Evolutionary conservation across 148 eudicot species (phyloP).

Genomic region (Cornus kousa): DNA sequence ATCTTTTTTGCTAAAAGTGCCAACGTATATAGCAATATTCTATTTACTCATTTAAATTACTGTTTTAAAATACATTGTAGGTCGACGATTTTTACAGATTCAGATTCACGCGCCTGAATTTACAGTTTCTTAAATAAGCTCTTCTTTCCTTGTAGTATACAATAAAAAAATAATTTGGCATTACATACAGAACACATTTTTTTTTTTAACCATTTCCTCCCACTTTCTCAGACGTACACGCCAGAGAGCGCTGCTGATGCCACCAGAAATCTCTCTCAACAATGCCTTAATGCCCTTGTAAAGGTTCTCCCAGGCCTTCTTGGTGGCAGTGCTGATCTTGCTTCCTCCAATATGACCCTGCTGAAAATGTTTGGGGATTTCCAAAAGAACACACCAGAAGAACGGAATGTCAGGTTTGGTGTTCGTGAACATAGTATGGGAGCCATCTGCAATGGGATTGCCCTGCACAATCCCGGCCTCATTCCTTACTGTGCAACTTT

Average conservation of each 20-base stretch:
- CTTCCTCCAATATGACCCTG: conserved; percentile 96
- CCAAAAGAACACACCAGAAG: conserved; percentile 93
- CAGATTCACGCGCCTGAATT: background rate
- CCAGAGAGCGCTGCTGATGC: conserved; percentile 92
- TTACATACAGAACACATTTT: background rate
- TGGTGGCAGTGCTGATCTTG: conserved; percentile 99
- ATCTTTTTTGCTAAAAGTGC: too few species aligned
- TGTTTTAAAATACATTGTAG: background rate
- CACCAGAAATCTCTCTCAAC: conserved; percentile 90
- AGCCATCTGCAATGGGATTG: conserved; percentile 89
- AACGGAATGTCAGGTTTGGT: conserved; percentile 85
- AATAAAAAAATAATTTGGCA: background rate
- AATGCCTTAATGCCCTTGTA: conserved; percentile 79
- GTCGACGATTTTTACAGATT: background rate
- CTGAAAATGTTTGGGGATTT: conserved; percentile 89
- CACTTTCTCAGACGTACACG: conserved; percentile 64
- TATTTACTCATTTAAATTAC: too few species aligned
- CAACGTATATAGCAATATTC: background rate
- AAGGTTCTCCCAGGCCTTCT: conserved; percentile 83
- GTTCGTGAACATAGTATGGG: conserved; percentile 98
- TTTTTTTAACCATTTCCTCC: background rate
- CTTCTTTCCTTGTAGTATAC: background rate
- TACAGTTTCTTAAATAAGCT: background rate
- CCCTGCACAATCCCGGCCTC: conserved; percentile 82
- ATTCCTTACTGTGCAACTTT: conserved; percentile 96